These are phyloP conservation scores for Phoma sp. DNA, from an alignment of 2,329 filamentous ascomycete species.

Conservation along the genomic window DNA sequence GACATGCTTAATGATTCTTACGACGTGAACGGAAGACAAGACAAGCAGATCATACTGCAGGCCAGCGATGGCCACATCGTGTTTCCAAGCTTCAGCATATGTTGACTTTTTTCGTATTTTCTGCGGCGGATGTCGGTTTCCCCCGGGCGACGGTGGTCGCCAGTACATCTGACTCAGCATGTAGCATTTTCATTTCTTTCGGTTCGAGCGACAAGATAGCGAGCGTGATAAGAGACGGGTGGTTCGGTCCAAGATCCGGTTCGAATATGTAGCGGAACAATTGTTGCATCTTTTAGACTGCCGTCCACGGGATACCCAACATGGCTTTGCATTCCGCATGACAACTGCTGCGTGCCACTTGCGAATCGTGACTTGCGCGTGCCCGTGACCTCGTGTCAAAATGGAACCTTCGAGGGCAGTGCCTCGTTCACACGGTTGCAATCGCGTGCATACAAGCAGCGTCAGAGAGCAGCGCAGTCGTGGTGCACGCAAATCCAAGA, in stretches of 20 bases:
- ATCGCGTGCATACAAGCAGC: not conserved
- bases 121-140: constrained; percentile 2
- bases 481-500: not conserved
- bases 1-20: constrained; percentile 60
- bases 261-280: constrained; percentile 7
- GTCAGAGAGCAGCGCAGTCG: constrained; percentile 2
- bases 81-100: constrained; percentile 45
- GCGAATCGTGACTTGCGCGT: constrained; percentile 10
- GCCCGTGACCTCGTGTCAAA: constrained; percentile 12
- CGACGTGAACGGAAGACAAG: constrained; percentile 60
- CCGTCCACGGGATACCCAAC: not conserved
- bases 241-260: constrained; percentile 6
- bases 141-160: not conserved
- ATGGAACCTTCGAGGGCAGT: not conserved
- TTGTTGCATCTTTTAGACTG: not conserved
- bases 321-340: constrained; percentile 13
- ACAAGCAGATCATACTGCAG: constrained; percentile 54
- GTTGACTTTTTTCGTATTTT: constrained; percentile 23
- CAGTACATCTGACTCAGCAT: constrained; percentile 11
- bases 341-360: constrained; percentile 7
- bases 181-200: constrained; percentile 14
- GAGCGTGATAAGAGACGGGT: constrained; percentile 8
- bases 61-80: constrained; percentile 58
- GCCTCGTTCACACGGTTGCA: not conserved
- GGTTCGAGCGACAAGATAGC: constrained; percentile 6